These are phyloP conservation scores for Hemerocallis citrina DNA, from an alignment of 106 monocot species.

Conservation along the genomic window DNA sequence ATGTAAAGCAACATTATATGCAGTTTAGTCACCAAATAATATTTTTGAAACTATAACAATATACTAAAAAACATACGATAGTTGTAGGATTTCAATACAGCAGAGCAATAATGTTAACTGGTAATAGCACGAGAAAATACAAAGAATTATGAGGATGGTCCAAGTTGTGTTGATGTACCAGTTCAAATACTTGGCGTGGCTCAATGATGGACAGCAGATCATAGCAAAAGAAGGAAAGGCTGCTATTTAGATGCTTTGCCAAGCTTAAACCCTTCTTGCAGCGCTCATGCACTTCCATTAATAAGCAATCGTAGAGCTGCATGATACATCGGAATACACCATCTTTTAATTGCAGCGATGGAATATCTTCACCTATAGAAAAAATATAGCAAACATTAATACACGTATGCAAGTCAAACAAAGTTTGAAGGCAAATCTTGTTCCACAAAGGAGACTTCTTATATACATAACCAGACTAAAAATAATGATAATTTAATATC, in stretches of 20 bases:
- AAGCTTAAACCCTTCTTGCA: conserved; percentile 98
- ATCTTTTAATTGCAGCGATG: conserved; percentile 93
- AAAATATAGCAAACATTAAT: conserved; percentile 5
- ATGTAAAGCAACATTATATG: not conserved
- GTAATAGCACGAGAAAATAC: not conserved
- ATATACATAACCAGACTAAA: too few species aligned
- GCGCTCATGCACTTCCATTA: conserved; percentile 96
- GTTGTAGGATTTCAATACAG: not conserved
- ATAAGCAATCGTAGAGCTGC: conserved; percentile 93
- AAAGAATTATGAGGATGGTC: not conserved
- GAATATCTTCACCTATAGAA: conserved; percentile 87
- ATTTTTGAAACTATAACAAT: not conserved
- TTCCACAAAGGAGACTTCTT: too few species aligned
- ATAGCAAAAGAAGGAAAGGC: conserved; percentile 94
- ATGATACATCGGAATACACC: conserved; percentile 93
- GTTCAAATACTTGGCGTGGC: conserved; percentile 96
- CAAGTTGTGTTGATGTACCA: conserved; percentile 38
- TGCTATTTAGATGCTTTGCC: conserved; percentile 89
- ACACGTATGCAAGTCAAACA: not conserved
- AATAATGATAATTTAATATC: too few species aligned
- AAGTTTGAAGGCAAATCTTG: not conserved
- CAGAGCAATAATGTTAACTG: not conserved
- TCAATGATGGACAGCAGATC: conserved; percentile 89
- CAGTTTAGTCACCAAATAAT: not conserved
- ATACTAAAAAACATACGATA: not conserved